Evolutionary conservation across 1,284 basidiomycete species (phyloP), one percentile per base, ranked within the genome.

Genomic region (Thelephora terrestris): DNA sequence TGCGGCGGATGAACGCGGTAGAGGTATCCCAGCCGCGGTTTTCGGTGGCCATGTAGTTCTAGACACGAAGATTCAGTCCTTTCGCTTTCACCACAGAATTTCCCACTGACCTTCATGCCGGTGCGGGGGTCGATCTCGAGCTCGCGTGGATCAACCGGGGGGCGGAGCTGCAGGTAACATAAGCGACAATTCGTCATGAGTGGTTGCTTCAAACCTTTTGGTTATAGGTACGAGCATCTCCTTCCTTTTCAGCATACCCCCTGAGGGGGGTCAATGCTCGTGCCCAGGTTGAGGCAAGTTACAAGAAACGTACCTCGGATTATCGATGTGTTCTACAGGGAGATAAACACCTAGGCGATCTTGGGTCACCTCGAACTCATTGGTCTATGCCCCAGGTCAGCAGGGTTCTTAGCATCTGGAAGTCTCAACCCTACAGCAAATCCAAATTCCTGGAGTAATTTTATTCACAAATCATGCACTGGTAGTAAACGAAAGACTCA

Each of bases 331-430:
- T 69, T 89, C 86, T 5, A 78, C 74, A 6, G 85, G 84, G 5
- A 89, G 74, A 64, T 92, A 92, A 20, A 86, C 85, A 5, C 86
- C 86, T n/a, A 92, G 73, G 45, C 87, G 74, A 48, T 91, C 87
- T 38, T 79, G 71, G 9, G 88, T 92, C 27, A 92, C 81, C 66
- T 91, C 75, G 53, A 89, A 92, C 62, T 90, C 86, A 49, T 74
- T 73, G 7, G 81, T 82, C 39, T 42, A 42, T 21, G 3, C 14
- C 39, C 18, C 2, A 5, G 10, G 18, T 42, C 12, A 42, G 39
- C 18, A 16, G 21, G 7, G 25, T 20, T 20, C n/a, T 6, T 21
- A 42, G 20, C 1, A 23, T 21, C n/a, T 5, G 12, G 20, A 42
- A 21, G 39, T 6, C 39, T 21, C 14, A 18, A n/a, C 12, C 39